Evolutionary conservation across 1,284 basidiomycete genomes (phyloP).

Genomic region (Cryptococcus jaspeensis): DNA sequence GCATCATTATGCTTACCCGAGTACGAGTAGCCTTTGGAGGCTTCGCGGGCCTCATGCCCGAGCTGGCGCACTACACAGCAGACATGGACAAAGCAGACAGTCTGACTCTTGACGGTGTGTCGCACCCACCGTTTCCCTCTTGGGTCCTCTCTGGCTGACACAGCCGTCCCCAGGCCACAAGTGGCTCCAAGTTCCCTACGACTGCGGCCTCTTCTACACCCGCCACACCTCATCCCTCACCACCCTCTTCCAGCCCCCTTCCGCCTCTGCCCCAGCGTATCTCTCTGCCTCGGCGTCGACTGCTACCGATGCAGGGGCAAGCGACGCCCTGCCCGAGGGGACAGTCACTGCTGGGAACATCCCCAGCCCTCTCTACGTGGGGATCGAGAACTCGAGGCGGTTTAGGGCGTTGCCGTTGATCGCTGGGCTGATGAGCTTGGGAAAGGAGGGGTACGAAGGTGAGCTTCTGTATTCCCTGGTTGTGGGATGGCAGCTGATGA

Average conservation of each 20-base stretch:
- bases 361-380: constrained; percentile 51
- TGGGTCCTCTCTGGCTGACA: too few species aligned
- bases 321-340: constrained; percentile 6
- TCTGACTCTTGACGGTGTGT: constrained; percentile 54
- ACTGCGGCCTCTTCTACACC: constrained; percentile 56
- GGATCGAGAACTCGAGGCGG: constrained; percentile 56
- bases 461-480: too few species aligned
- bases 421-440: constrained; percentile 53
- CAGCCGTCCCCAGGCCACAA: constrained; percentile 49
- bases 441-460: constrained; percentile 52
- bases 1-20: neutral
- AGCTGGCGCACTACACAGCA: constrained; percentile 42
- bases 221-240: constrained; percentile 38
- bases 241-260: constrained; percentile 52
- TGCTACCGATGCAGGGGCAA: neutral
- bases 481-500: too few species aligned
- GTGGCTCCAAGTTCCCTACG: constrained; percentile 57
- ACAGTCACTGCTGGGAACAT: constrained; percentile 19
- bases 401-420: constrained; percentile 57
- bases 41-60: constrained; percentile 53
- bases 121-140: neutral
- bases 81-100: constrained; percentile 54
- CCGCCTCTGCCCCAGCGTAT: constrained; percentile 52
- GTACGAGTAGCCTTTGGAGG: constrained; percentile 53
- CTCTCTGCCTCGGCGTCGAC: constrained; percentile 27